Base-by-base conservation (phyloP, 2,329 filamentous ascomycete species). In the Ophiobolus disseminans region DNA sequence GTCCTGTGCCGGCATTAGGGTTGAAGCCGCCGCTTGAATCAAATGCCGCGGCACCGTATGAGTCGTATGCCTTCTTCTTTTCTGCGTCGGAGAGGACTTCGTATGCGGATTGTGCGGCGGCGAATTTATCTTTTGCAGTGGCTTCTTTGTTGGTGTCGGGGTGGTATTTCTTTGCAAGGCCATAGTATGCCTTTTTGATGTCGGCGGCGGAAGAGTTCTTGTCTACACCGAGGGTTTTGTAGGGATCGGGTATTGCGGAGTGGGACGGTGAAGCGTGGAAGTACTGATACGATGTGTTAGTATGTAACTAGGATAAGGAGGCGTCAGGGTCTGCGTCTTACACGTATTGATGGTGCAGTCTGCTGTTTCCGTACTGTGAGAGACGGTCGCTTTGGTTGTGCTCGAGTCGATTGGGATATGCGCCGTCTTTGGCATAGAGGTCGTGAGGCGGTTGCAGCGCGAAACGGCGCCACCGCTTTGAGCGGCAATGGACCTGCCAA, bases 141-240 rank as follows among this genome's bases (percentile, higher is more conserved):
- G 90, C 74, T 62, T 97, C 94, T 74, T 97, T 97, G 80, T 97
- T 99, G 26, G 94, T 97, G 72, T 99, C 94, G 7, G 94, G 94
- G 67, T 99, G 94, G 72, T 86, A 99, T 70, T 97, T 99, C 76
- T 99, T 99, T 16, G 94, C 94, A 50, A 97, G 80, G 40, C 92
- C 90, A 72, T 99, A 99, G 79, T 99, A 99, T 3, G 94, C 92
- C 74, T 97, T 97, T 73, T 99, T 99, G 72, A 99, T 97, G 26
- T 97, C 93, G 50, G 85, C 80, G 3, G 91, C 78, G 1, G 90
- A 86, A n/a, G 94, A 90, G 54, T 76, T 82, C 73, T 93, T 96
- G 65, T 80, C 80, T 22, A 99, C 90, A 11, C 94, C 94, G 21
- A 99, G 86, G 3, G 89, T 83, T 58, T 86, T 84, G 75, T 99